Percentiles rank a stretch among this genome's conserved stretches.
Evolutionary conservation across 2,329 filamentous ascomycete genomes (phyloP).

Genomic region (Aspergillus sp.): DNA sequence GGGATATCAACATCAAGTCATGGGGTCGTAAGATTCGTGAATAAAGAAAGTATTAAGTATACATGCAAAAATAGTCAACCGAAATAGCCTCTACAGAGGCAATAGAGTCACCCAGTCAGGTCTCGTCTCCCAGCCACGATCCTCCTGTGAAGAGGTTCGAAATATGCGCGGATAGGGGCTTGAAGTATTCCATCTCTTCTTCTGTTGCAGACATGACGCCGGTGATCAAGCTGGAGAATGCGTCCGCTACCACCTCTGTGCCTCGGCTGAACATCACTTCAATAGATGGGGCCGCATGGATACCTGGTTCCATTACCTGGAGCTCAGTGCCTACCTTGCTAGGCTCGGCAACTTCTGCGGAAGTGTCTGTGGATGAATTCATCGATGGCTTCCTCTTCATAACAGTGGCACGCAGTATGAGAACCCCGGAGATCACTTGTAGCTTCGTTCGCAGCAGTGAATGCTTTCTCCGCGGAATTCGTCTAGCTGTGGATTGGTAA

Average conservation of each 20-base stretch:
- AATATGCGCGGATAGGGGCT: neutral
- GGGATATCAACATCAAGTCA: neutral
- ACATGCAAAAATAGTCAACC: neutral
- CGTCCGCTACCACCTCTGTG: neutral
- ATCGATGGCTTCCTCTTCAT: neutral
- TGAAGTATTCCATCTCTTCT: neutral
- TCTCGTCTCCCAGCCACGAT: neutral
- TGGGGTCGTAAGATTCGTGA: neutral
- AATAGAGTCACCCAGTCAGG: neutral
- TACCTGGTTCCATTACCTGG: neutral
- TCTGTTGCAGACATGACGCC: neutral
- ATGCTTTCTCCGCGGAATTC: neutral
- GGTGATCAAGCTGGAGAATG: neutral
- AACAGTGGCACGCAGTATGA: slow-evolving; percentile 6
- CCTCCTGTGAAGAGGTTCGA: neutral
- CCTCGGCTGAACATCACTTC: neutral
- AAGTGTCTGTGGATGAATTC: too few relatives aligned
- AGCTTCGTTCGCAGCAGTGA: slow-evolving; percentile 6
- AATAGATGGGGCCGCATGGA: neutral
- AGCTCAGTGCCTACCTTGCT: neutral
- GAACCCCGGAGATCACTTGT: slow-evolving; percentile 3
- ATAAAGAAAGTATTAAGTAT: neutral
- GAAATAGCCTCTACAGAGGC: neutral
- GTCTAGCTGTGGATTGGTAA: neutral
- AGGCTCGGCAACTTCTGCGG: neutral